These are phyloP conservation scores for Pelargonium australe DNA, from an alignment of 441 rosid species.

Conservation along the genomic window DNA sequence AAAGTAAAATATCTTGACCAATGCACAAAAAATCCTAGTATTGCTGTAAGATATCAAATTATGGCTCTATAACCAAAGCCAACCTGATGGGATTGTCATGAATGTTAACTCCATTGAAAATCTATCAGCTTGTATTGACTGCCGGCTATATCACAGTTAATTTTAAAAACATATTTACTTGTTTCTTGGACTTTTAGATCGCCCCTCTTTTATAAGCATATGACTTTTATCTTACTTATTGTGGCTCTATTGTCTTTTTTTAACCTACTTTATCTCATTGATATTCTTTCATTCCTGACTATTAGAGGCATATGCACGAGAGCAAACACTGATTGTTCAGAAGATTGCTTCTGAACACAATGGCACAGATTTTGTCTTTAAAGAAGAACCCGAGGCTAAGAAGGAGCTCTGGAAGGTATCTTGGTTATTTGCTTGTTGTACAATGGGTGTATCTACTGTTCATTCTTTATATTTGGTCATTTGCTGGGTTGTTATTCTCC, in stretches of 20 bases:
- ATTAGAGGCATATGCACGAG: conserved; percentile 76
- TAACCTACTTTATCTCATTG: conserved; percentile 12
- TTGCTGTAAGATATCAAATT: no score
- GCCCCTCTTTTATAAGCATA: not conserved
- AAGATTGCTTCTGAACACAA: conserved; percentile 71
- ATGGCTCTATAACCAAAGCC: no score
- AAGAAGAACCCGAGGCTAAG: conserved; percentile 76
- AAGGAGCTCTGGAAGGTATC: conserved; percentile 90
- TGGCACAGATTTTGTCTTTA: conserved; percentile 80
- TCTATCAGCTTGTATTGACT: no score
- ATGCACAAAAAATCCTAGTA: no score
- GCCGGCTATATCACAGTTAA: no score
- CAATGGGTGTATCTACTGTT: not conserved
- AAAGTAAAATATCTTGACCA: no score
- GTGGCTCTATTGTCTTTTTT: conserved; percentile 1
- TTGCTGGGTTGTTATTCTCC: not conserved
- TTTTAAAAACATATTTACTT: not conserved
- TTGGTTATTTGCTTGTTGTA: conserved; percentile 12
- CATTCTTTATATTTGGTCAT: not conserved
- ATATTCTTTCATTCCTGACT: conserved; percentile 13
- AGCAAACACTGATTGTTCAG: conserved; percentile 79
- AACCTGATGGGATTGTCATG: no score
- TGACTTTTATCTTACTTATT: not conserved
- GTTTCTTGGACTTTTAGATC: not conserved
- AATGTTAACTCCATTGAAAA: no score